Evolutionary conservation across 2,329 filamentous ascomycete species (phyloP), one percentile per base, ranked within the genome.

Genomic region (Capronia americana): DNA sequence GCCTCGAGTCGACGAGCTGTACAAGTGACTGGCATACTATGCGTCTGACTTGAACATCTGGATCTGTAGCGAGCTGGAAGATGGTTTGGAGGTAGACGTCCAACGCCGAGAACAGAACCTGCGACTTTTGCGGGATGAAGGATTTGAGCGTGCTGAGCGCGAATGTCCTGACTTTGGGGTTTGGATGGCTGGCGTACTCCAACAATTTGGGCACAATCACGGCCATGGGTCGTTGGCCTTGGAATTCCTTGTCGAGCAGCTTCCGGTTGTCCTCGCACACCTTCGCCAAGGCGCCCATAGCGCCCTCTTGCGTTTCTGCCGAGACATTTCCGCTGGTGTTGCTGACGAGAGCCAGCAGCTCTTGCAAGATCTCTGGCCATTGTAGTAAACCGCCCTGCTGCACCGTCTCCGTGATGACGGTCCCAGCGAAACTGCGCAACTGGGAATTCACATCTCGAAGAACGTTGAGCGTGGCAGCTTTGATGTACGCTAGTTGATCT

Each of bases 191-290:
- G 59, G 92, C 95, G 68, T 96, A 95, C 64, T 93, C 87, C 72
- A 99, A 88, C 67, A 99, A 85, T 79, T 96, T 94, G 11, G 95
- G 95, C 57, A 98, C 89, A 54, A 99, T 88, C 73, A 93, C 90
- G 76, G 91, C 90, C 67, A 98, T 86, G 1, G 95, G 95, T 64
- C 93, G 87, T 78, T 97, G 90, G 67, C 93, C 92, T 75, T 93
- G 89, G 77, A 96, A 92, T 70, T 97, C 92, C 73, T 90, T 89
- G 79, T 96, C 92, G 61, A 99, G 83, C 66, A 92, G 85, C 76
- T 91, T 92, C 75, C 88, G 89, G 80, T 96, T 97, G 80, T 99
- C 95, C 79, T 99, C 95, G 79, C 95, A 99, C 68, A 99, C 93
- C 83, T 98, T 98, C 77, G 90, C 84, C 78, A 99, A 84, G 56